Evolutionary conservation across 495 filamentous ascomycete species (phyloP), one percentile per base, ranked within the genome.

Genomic region (Daldinia grandis): DNA sequence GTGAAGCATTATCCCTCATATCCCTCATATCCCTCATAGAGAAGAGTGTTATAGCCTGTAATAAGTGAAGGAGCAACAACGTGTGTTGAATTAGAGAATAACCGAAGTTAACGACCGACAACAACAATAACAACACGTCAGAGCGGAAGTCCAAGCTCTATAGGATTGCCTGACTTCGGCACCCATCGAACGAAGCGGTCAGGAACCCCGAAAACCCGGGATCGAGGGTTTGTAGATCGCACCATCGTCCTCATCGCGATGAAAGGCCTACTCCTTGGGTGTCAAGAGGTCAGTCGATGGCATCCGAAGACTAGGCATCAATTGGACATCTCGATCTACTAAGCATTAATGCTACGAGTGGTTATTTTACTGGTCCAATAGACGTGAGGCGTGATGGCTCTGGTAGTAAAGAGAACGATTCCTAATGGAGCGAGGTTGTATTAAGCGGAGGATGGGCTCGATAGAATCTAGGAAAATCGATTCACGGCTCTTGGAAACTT

Each of bases 341-440:
- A 58, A 58, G 63, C 37, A 28, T 63, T 53, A 58, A 58, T 66
- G 37, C 28, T 58, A 65, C 44, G 17, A 17, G 28, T 25, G 25
- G 62, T 47, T 55, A 51, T 61, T 51, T 53, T 25, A n/a, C 47
- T 62, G 49, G 57, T 56, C 61, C 62, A 65, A 70, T 70, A 28
- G 38, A 60, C 54, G 24, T 6, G 47, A 60, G 35, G 47, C 33
- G 54, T 63, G 35, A 55, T 59, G 35, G 9, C 27, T 47, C 25
- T 55, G 33, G 17, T 17, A 54, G 35, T 49, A 38, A 40, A 33
- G 57, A 33, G 42, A 30, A 35, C 25, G 17, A 49, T 66, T 66
- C 40, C 51, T 56, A 62, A 62, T 66, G 62, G 24, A 66, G 53
- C 35, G 44, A 53, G 51, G 68, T 71, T 42, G 68, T 71, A 71